A percentile compares a stretch with the other conserved stretches of the same genome.
Conservation (phyloP, 192 early-diverging fungal species). For the Coemansia sp. region DNA sequence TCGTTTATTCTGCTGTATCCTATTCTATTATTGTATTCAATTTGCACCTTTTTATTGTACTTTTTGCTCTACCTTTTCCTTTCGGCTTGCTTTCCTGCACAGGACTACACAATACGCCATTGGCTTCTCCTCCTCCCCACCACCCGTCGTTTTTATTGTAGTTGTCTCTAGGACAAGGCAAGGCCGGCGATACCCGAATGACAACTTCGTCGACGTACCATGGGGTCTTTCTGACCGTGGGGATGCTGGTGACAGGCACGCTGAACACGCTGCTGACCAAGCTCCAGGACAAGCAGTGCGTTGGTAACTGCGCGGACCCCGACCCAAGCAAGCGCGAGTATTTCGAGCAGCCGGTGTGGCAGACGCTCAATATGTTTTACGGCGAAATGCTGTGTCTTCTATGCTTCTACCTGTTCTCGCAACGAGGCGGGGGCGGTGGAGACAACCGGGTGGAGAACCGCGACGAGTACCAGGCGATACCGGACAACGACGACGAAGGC, state of each 20-base stretch:
- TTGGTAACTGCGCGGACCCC: constrained; percentile 79
- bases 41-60: constrained; percentile 1
- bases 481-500: constrained; percentile 17
- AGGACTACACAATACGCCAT: too few species aligned
- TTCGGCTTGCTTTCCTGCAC: too few species aligned
- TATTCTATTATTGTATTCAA: not conserved
- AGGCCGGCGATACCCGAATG: constrained; percentile 19
- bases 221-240: constrained; percentile 56
- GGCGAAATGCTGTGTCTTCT: constrained; percentile 84
- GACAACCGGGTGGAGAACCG: constrained; percentile 15
- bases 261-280: constrained; percentile 81
- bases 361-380: constrained; percentile 96
- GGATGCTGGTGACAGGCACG: constrained; percentile 76
- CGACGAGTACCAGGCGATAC: constrained; percentile 38
- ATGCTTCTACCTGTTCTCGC: constrained; percentile 57
- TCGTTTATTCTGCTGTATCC: not conserved
- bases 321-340: constrained; percentile 63
- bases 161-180: not conserved
- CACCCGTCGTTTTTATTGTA: not conserved
- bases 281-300: constrained; percentile 89
- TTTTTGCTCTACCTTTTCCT: not conserved
- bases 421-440: not conserved
- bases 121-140: not conserved
- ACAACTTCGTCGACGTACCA: constrained; percentile 26
- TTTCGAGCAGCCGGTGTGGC: constrained; percentile 98